These are phyloP conservation scores for Bretschneidera sinensis DNA, from an alignment of 345 rosid genomes.

Conservation along the genomic window DNA sequence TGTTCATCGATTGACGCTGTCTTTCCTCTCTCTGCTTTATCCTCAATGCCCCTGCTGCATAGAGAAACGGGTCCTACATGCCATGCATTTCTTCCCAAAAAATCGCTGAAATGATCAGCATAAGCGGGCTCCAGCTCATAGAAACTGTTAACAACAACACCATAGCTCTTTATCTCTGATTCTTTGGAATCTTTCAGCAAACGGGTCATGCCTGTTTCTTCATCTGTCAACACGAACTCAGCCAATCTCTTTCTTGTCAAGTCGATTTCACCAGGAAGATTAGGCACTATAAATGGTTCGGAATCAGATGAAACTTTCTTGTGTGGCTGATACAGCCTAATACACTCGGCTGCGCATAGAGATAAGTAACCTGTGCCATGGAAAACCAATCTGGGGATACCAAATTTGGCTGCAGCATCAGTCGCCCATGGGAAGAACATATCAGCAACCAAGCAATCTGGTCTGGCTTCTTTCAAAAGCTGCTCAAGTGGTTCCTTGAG, in stretches of 20 bases:
- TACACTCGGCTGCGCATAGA: constrained; percentile 22
- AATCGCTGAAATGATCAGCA: constrained; percentile 34
- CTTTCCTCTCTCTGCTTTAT: constrained; percentile 38
- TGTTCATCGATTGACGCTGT: constrained; percentile 23
- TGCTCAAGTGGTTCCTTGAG: constrained; percentile 40
- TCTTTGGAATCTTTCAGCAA: constrained; percentile 20
- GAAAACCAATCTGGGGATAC: constrained; percentile 50
- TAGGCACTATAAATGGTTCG: constrained; percentile 43
- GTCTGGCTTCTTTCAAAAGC: constrained; percentile 29
- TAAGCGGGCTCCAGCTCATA: constrained; percentile 64
- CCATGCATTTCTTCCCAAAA: constrained; percentile 50
- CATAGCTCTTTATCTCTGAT: constrained; percentile 47
- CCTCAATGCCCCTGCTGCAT: constrained; percentile 27
- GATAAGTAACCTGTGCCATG: constrained; percentile 45
- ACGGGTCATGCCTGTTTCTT: constrained; percentile 14
- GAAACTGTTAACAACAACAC: constrained; percentile 65
- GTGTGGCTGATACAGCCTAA: constrained; percentile 37
- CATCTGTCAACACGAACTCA: neutral
- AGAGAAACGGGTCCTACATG: constrained; percentile 52
- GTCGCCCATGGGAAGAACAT: constrained; percentile 60
- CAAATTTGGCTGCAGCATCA: constrained; percentile 39
- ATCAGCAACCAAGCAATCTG: constrained; percentile 56
- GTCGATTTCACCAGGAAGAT: constrained; percentile 41
- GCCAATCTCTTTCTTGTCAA: constrained; percentile 38
- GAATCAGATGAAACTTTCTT: constrained; percentile 30